These are phyloP conservation scores for Pharus latifolius DNA, from an alignment of 176 grass and related monocot species.

Conservation along the genomic window DNA sequence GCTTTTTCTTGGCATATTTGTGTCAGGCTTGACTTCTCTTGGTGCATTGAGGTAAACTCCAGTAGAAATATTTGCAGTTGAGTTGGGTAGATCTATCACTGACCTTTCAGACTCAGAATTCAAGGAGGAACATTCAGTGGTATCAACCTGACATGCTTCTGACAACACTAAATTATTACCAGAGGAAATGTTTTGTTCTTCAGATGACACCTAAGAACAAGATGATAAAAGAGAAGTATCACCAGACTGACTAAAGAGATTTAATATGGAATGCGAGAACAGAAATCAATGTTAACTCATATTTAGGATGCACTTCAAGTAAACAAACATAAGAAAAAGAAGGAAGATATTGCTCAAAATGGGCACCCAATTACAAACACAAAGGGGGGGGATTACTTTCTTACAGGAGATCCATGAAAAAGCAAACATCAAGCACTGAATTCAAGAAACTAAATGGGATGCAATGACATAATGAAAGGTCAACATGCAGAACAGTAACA, in stretches of 20 bases:
- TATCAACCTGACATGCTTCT: slow-evolving; percentile 4
- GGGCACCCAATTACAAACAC: neutral
- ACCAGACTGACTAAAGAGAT: slow-evolving; percentile 4
- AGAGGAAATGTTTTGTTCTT: slow-evolving; percentile 25
- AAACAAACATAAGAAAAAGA: slow-evolving; percentile 1
- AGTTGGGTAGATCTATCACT: slow-evolving; percentile 4
- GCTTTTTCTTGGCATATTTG: slow-evolving; percentile 24
- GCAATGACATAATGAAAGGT: neutral
- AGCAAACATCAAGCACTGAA: neutral
- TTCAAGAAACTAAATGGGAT: neutral
- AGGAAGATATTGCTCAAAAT: neutral
- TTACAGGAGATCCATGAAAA: too few relatives aligned
- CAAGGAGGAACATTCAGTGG: slow-evolving; percentile 4
- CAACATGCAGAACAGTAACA: neutral
- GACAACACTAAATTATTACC: slow-evolving; percentile 18
- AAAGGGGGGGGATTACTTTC: neutral
- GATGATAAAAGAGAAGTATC: neutral
- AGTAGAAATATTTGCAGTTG: slow-evolving; percentile 8
- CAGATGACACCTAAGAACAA: slow-evolving; percentile 19
- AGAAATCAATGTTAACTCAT: neutral
- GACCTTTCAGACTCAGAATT: slow-evolving; percentile 13
- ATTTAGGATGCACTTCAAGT: slow-evolving; percentile 11
- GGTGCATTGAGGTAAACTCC: neutral
- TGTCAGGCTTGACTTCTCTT: slow-evolving; percentile 2
- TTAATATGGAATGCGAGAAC: neutral